Evolutionary conservation across 495 filamentous ascomycete genomes (phyloP), one percentile per base, ranked within the genome.

Genomic region (Filosporella fistucella): DNA sequence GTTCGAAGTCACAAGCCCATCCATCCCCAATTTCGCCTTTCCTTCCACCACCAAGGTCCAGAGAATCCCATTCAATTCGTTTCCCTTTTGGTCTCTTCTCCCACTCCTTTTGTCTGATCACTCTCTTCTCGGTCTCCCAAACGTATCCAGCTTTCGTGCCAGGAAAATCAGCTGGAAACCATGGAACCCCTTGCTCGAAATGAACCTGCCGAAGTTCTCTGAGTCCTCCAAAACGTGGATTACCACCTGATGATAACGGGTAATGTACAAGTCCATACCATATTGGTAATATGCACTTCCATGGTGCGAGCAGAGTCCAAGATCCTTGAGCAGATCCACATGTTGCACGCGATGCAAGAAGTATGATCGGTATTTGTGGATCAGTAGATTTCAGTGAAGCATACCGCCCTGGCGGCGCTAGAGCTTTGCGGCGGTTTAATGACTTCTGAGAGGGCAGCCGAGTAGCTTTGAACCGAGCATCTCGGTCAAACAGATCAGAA

Each of bases 181-280:
- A 94, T 10, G 86, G 78, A 24, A 70, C 68, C 1, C 78, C 80
- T n/a, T 78, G 74, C 62, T 96, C 89, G 59, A 95, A 96, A 8
- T 80, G 69, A 26, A 95, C 69, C 63, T 98, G 94, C 45, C 83
- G 72, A 42, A 81, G 72, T 62, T 97, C 84, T 21, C 85, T 73
- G 22, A 96, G 54, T 2, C 93, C 91, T 14, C 89, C 91, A 55
- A 96, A 89, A 23, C 84, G 74, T 8, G 86, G 80, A 36, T 86
- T 89, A 1, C 85, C 80, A 20, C 88, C 86, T 10, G 82, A 84
- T 2, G 85, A 88, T 1, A 94, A 70, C 0, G 90, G 89, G 58
- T 86, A 91, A 58, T 87, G 87, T 78, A 95, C 84, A 11, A 98
- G 57, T 13, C 78, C 75, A 57, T 91, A 87, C 93, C 93, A 98